Conservation (phyloP, 2,329 filamentous ascomycete species). For the Chaetomiaceae sp. region DNA sequence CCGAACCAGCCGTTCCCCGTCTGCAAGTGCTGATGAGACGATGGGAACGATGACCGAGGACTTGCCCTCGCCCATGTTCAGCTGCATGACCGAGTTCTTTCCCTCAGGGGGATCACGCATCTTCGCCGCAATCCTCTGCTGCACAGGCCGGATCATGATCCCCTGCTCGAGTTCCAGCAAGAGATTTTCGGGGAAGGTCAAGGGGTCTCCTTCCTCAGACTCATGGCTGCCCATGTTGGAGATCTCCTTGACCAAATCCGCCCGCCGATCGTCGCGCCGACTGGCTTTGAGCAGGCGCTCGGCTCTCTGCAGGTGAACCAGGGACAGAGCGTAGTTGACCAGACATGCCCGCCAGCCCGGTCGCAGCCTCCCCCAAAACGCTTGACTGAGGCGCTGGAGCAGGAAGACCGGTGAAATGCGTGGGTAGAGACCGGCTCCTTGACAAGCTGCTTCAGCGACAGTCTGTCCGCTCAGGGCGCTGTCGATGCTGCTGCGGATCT, state of each 20-base stretch:
- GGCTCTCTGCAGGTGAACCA: constrained; percentile 40
- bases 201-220: constrained; percentile 47
- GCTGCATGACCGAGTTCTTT: constrained; percentile 54
- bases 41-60: constrained; percentile 55
- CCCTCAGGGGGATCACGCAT: constrained; percentile 46
- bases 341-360: constrained; percentile 27
- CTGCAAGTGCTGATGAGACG: constrained; percentile 42
- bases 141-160: constrained; percentile 56
- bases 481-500: background rate
- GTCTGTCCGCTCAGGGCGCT: background rate
- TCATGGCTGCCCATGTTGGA: constrained; percentile 46
- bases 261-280: background rate
- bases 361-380: constrained; percentile 34
- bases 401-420: constrained; percentile 34
- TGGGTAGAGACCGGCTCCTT: constrained; percentile 21
- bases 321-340: constrained; percentile 36
- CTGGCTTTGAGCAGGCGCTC: constrained; percentile 36
- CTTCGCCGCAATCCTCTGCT: constrained; percentile 51
- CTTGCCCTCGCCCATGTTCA: constrained; percentile 66
- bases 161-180: constrained; percentile 61
- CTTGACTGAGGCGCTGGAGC: constrained; percentile 32
- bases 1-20: constrained; percentile 44
- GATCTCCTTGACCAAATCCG: constrained; percentile 40
- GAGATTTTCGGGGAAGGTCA: constrained; percentile 53
- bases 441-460: background rate